phyloP scores from a whole-genome alignment of 768 basidiomycete species.

The Crepidotus variabilis region DNA sequence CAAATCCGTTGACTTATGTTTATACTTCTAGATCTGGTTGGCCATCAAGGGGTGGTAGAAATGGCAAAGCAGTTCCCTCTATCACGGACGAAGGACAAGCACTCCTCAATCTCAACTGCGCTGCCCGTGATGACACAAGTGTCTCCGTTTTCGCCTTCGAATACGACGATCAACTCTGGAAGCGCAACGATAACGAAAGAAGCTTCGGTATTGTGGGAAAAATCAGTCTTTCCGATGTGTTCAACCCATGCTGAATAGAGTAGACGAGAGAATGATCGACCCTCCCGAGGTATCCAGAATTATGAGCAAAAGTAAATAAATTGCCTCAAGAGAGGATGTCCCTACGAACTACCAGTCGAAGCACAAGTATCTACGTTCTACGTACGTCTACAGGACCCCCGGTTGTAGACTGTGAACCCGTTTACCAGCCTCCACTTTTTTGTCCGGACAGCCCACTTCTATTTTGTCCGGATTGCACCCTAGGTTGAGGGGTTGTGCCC shows the following conservation, averaged over 20 bases:
- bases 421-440: too few species aligned
- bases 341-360: too few species aligned
- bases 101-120: slow-evolving; percentile 33
- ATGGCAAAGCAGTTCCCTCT: slow-evolving; percentile 26
- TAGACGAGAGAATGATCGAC: background rate
- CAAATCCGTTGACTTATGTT: background rate
- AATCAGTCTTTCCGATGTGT: slow-evolving; percentile 8
- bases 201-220: slow-evolving; percentile 37
- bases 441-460: too few species aligned
- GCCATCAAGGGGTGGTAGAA: slow-evolving; percentile 30
- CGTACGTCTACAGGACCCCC: too few species aligned
- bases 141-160: slow-evolving; percentile 34
- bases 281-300: too few species aligned
- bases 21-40: slow-evolving; percentile 27
- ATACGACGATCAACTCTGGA: slow-evolving; percentile 35
- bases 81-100: slow-evolving; percentile 27
- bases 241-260: background rate
- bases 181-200: slow-evolving; percentile 31
- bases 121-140: slow-evolving; percentile 22
- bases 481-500: too few species aligned
- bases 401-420: too few species aligned
- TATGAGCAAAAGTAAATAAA: too few species aligned
- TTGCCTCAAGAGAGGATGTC: too few species aligned
- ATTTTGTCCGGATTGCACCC: too few species aligned
- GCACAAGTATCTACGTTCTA: too few species aligned